These are phyloP conservation scores for Corrigiola litoralis DNA, from an alignment of 179 eudicot genomes.

Conservation along the genomic window DNA sequence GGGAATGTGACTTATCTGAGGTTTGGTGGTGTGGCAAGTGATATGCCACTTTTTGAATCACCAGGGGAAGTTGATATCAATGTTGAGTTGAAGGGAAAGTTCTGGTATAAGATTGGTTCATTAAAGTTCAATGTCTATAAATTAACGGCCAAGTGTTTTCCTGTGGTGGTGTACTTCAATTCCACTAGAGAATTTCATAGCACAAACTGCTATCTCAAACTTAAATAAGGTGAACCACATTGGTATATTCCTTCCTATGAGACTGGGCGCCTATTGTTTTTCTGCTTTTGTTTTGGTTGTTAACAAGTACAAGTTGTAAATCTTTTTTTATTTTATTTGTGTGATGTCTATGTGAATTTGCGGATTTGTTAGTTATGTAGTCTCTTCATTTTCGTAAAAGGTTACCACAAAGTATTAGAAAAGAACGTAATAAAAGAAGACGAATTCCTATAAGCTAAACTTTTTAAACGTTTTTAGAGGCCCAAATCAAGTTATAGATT, in stretches of 20 bases:
- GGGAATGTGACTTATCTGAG: background rate
- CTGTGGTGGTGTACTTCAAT: conserved; percentile 2
- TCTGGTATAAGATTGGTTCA: conserved; percentile 3
- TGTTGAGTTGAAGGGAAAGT: background rate
- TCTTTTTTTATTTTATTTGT: too few relatives aligned
- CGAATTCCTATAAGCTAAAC: too few relatives aligned
- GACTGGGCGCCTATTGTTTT: background rate
- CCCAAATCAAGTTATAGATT: too few relatives aligned
- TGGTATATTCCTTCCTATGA: background rate
- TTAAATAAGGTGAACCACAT: background rate
- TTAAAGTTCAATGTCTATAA: background rate
- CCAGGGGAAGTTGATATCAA: conserved; percentile 1
- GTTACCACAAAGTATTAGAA: too few relatives aligned
- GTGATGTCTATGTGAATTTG: too few relatives aligned
- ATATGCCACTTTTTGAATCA: conserved; percentile 5
- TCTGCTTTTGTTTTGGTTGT: background rate
- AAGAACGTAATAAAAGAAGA: too few relatives aligned
- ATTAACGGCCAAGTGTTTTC: conserved; percentile 1
- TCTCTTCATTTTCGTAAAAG: too few relatives aligned
- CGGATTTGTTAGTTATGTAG: too few relatives aligned
- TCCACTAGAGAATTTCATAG: conserved; percentile 1
- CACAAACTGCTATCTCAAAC: background rate
- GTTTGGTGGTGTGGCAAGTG: conserved; percentile 2
- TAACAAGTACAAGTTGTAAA: background rate
- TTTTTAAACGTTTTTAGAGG: too few relatives aligned